phyloP scores from a whole-genome alignment of 345 rosid species.

The Excoecaria agallocha region DNA sequence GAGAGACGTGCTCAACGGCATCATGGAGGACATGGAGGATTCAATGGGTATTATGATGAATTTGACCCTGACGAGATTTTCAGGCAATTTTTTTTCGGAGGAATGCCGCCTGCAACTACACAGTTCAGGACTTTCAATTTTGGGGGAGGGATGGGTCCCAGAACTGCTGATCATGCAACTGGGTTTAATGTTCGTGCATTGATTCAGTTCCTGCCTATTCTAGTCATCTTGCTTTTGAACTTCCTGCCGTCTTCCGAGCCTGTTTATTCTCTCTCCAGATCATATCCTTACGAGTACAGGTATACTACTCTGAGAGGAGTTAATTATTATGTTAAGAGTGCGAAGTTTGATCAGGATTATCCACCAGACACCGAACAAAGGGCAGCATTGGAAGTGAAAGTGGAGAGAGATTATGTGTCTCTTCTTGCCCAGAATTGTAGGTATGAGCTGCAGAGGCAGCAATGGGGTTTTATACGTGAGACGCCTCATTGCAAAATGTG shows the following conservation, averaged over 20 bases:
- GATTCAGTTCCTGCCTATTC: slow-evolving; percentile 77
- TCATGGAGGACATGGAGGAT: slow-evolving; percentile 36
- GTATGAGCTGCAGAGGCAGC: slow-evolving; percentile 75
- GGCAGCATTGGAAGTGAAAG: slow-evolving; percentile 46
- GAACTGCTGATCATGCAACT: slow-evolving; percentile 51
- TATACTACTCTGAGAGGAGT: slow-evolving; percentile 67
- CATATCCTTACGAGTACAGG: slow-evolving; percentile 76
- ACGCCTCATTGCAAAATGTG: slow-evolving; percentile 81
- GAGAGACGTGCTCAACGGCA: slow-evolving; percentile 46
- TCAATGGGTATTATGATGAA: slow-evolving; percentile 69
- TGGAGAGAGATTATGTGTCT: slow-evolving; percentile 76
- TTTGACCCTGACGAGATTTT: slow-evolving; percentile 91
- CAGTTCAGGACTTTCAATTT: slow-evolving; percentile 71
- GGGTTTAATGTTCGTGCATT: slow-evolving; percentile 63
- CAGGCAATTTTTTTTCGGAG: slow-evolving; percentile 88
- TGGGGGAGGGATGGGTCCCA: slow-evolving; percentile 58
- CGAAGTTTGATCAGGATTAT: slow-evolving; percentile 76
- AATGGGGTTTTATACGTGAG: slow-evolving; percentile 84
- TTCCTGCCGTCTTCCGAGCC: slow-evolving; percentile 82
- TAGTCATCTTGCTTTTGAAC: slow-evolving; percentile 64
- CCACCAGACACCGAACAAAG: slow-evolving; percentile 49
- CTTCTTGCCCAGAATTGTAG: slow-evolving; percentile 75
- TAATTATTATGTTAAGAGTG: slow-evolving; percentile 73
- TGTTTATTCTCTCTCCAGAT: slow-evolving; percentile 55
- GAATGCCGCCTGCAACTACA: slow-evolving; percentile 68